Evolutionary conservation across 2,329 filamentous ascomycete species (phyloP).

Genomic region (Drechslera avenae): DNA sequence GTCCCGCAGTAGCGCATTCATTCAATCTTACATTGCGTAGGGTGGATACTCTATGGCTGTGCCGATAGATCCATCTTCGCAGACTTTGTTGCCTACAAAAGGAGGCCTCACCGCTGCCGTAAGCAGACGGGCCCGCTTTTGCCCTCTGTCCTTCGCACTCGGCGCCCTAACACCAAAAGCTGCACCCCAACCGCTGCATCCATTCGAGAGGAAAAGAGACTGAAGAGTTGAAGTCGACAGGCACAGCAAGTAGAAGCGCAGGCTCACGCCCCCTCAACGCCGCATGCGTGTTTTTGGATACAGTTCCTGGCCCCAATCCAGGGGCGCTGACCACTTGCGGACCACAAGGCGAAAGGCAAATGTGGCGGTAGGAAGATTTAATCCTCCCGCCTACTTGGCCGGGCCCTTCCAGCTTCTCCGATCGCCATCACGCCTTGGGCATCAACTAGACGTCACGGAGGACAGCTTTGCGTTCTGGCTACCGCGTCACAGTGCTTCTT

Average conservation of each 20-base stretch:
- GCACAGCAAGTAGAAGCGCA: too few relatives aligned
- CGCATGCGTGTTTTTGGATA: not conserved
- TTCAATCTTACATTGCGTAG: too few relatives aligned
- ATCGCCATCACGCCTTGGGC: too few relatives aligned
- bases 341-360: not conserved
- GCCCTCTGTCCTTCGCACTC: not conserved
- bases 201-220: too few relatives aligned
- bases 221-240: too few relatives aligned
- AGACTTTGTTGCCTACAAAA: not conserved
- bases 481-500: too few relatives aligned
- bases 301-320: not conserved
- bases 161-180: not conserved
- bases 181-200: too few relatives aligned
- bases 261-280: too few relatives aligned
- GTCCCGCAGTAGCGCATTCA: too few relatives aligned
- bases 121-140: not conserved
- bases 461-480: too few relatives aligned
- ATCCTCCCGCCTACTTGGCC: not conserved
- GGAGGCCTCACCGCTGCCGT: not conserved
- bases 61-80: not conserved
- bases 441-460: too few relatives aligned
- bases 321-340: slow-evolving; percentile 1
- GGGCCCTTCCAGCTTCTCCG: not conserved
- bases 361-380: not conserved
- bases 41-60: too few relatives aligned